Evolutionary conservation across 192 early-diverging fungal genomes (phyloP), one percentile per base, ranked within the genome.

Genomic region (Umbelopsis vinacea): DNA sequence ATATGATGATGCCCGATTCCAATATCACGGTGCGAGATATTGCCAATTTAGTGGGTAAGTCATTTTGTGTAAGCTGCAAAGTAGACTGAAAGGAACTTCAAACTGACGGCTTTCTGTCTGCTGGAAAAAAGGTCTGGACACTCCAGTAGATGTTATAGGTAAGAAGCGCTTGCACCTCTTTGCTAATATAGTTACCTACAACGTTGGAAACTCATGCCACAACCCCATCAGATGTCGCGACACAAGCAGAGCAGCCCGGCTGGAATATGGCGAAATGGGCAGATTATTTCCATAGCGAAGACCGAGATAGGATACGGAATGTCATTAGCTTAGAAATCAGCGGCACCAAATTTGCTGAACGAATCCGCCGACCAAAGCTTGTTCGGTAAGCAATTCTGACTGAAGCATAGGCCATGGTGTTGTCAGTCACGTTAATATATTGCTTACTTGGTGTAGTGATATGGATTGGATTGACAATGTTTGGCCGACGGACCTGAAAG

Each of bases 291-390:
- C 76, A 88, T 43, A 79, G 82, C 1, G 73, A 83, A 53, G 83
- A 90, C 45, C 83, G 93, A 53, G 85, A 88, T 53, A 77, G 91
- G 52, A 88, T 96, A 7, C 84, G 94, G 60, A 96, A 96, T 82
- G 94, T 94, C 43, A 97, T 95, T 66, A 93, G 91, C 68, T 81
- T 97, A 17, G 96, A 97, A 75, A 88, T 97, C 48, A 88, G 92
- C 19, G 84, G 87, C 17, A 93, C 92, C 9, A 71, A 84, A 26
- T 84, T 97, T 29, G 93, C 83, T 3, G 68, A 84, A 21, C 70
- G 76, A 60, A 87, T 96, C n/a, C 71, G 70, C 22, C 88, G 96
- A 10, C 96, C 96, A 26, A 83, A 78, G 29, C 81, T 94, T 33
- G 96, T 96, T 26, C 84, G 90, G 81, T 84, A 79, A 55, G 67